Evolutionary conservation across 2,329 filamentous ascomycete species (phyloP).

Genomic region (Beauveria bassiana): DNA sequence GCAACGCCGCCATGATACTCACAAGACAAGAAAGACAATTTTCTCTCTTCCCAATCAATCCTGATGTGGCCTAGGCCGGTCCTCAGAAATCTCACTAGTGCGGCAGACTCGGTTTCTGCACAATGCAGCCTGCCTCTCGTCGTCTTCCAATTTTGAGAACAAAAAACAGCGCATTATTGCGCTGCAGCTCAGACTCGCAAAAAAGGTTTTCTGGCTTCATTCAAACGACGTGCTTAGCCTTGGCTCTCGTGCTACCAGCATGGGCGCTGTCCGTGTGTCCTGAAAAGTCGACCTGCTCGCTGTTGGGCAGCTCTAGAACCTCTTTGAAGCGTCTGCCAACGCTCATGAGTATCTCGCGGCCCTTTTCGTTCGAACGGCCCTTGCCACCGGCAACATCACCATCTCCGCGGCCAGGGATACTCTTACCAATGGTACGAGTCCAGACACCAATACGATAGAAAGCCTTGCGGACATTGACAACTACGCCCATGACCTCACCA

Average conservation of each 20-base stretch:
- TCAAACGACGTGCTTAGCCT: constrained; percentile 86
- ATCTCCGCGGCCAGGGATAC: constrained; percentile 66
- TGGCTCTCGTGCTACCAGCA: constrained; percentile 87
- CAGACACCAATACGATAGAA: constrained; percentile 97
- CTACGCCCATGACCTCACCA: constrained; percentile 97
- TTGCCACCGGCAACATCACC: constrained; percentile 68
- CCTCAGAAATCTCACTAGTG: background rate
- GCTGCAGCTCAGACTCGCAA: constrained; percentile 1
- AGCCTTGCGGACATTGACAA: constrained; percentile 96
- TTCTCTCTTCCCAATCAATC: background rate
- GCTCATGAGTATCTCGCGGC: constrained; percentile 71
- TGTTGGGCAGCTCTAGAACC: constrained; percentile 68
- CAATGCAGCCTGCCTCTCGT: background rate
- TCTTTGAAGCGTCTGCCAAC: constrained; percentile 93
- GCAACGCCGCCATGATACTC: constrained; percentile 27
- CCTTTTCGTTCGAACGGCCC: constrained; percentile 71
- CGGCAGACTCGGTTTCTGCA: background rate
- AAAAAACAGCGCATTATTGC: constrained; percentile 1
- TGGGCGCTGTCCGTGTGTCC: constrained; percentile 93
- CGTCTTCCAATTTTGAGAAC: background rate
- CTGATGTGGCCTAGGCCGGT: background rate
- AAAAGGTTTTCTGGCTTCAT: constrained; percentile 25
- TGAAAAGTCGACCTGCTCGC: constrained; percentile 84
- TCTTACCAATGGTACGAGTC: constrained; percentile 90
- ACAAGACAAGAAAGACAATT: constrained; percentile 14